A percentile compares a stretch with the other conserved stretches of the same genome.
Evolutionary conservation across 495 filamentous ascomycete genomes (phyloP).

Genomic region (Podospora pseudoanserina): DNA sequence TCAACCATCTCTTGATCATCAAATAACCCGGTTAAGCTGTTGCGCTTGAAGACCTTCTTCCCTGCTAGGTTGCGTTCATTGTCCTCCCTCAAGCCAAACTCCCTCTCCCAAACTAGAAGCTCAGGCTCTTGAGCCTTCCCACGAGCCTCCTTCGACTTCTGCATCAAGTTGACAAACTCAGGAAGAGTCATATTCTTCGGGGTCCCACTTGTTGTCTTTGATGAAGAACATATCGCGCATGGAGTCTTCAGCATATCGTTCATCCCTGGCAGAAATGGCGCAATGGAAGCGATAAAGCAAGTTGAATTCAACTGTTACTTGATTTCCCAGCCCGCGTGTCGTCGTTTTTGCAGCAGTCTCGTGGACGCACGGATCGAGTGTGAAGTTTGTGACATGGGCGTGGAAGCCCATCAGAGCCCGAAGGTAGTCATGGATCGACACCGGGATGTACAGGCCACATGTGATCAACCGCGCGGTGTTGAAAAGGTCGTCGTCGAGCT

Average conservation of each 20-base stretch:
- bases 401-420: conserved; percentile 78
- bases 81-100: too few relatives aligned
- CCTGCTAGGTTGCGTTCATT: conserved; percentile 23
- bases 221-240: conserved; percentile 56
- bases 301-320: conserved; percentile 76
- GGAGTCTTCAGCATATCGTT: conserved; percentile 61
- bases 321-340: conserved; percentile 66
- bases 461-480: conserved; percentile 73
- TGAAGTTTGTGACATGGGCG: conserved; percentile 69
- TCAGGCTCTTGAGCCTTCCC: too few relatives aligned
- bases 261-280: conserved; percentile 60
- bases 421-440: conserved; percentile 74
- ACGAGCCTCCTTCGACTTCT: too few relatives aligned
- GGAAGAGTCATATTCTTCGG: too few relatives aligned
- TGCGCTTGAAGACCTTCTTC: conserved; percentile 35
- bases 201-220: conserved; percentile 31
- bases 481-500: conserved; percentile 79
- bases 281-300: conserved; percentile 72
- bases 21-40: conserved; percentile 32
- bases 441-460: conserved; percentile 77
- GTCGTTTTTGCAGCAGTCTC: conserved; percentile 50
- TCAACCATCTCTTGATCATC: conserved; percentile 59
- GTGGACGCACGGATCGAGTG: conserved; percentile 67
- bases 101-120: too few relatives aligned
- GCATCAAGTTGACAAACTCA: too few relatives aligned